Evolutionary conservation across 2,329 filamentous ascomycete genomes (phyloP).

Genomic region (Thelonectria rubi): DNA sequence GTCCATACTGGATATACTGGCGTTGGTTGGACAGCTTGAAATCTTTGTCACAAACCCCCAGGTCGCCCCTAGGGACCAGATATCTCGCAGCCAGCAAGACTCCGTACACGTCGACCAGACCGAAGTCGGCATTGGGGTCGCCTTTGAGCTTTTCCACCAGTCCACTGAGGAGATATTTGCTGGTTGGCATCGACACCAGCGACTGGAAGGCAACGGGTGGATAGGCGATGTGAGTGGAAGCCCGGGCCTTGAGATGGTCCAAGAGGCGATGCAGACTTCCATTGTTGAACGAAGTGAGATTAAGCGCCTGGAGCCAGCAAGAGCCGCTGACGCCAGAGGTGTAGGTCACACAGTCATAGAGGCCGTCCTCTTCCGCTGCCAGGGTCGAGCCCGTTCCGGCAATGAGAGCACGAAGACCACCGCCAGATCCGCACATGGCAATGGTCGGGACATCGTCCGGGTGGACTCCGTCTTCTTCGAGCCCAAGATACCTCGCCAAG

Average conservation of each 20-base stretch:
- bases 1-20: constrained; percentile 77
- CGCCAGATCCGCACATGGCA: constrained; percentile 93
- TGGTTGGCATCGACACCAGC: constrained; percentile 88
- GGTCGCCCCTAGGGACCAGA: constrained; percentile 83
- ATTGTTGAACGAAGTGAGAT: constrained; percentile 75
- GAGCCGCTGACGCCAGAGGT: constrained; percentile 95
- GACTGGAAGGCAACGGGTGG: constrained; percentile 84
- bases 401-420: constrained; percentile 87
- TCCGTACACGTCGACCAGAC: constrained; percentile 93
- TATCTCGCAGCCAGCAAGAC: constrained; percentile 84
- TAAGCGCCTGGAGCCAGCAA: constrained; percentile 93
- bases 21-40: constrained; percentile 92
- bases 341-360: constrained; percentile 95
- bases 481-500: constrained; percentile 81
- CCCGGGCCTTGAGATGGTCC: constrained; percentile 84
- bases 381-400: constrained; percentile 89
- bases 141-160: constrained; percentile 92
- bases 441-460: constrained; percentile 93
- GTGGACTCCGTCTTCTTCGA: constrained; percentile 83
- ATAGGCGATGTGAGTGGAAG: constrained; percentile 91
- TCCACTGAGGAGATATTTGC: constrained; percentile 88
- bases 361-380: constrained; percentile 82
- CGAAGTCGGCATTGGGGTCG: constrained; percentile 75
- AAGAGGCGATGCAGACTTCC: constrained; percentile 75
- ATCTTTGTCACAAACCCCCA: constrained; percentile 76